These are phyloP conservation scores for Tetrastigma voinierianum DNA, from an alignment of 164 flowering plant genomes.

Conservation along the genomic window DNA sequence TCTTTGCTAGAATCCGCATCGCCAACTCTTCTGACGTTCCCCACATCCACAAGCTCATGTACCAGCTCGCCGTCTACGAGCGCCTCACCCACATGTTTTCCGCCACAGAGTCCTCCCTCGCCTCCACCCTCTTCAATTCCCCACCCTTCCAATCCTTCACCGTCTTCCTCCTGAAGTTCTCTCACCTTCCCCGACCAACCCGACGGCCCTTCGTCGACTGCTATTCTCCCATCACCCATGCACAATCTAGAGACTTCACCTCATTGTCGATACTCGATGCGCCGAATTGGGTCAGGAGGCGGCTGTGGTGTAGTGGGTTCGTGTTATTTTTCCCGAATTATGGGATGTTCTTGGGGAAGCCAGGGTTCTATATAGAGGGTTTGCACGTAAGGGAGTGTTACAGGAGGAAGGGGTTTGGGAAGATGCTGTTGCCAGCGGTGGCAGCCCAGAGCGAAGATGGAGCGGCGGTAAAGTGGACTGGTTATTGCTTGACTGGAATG, in stretches of 20 bases:
- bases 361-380: conserved; percentile 87
- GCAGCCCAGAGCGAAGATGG: conserved; percentile 75
- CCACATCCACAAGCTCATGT: conserved; percentile 68
- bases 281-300: conserved; percentile 22
- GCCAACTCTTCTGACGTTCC: conserved; percentile 65
- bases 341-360: conserved; percentile 66
- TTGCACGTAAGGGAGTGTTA: conserved; percentile 77
- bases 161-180: conserved; percentile 75
- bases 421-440: conserved; percentile 68
- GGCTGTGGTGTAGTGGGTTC: conserved; percentile 69
- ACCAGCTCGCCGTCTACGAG: conserved; percentile 91
- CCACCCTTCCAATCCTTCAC: conserved; percentile 84
- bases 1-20: conserved; percentile 62
- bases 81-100: conserved; percentile 64
- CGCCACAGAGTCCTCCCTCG: conserved; percentile 68
- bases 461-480: conserved; percentile 82
- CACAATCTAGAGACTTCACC: conserved; percentile 28
- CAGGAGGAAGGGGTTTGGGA: conserved; percentile 74
- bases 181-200: conserved; percentile 24
- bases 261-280: conserved; percentile 52
- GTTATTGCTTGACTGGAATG: conserved; percentile 90
- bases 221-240: conserved; percentile 32
- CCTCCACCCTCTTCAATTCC: conserved; percentile 70
- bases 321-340: conserved; percentile 84
- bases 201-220: no score